Base-by-base conservation (phyloP, 1,284 basidiomycete genomes). In the Kwoniella shivajii region DNA sequence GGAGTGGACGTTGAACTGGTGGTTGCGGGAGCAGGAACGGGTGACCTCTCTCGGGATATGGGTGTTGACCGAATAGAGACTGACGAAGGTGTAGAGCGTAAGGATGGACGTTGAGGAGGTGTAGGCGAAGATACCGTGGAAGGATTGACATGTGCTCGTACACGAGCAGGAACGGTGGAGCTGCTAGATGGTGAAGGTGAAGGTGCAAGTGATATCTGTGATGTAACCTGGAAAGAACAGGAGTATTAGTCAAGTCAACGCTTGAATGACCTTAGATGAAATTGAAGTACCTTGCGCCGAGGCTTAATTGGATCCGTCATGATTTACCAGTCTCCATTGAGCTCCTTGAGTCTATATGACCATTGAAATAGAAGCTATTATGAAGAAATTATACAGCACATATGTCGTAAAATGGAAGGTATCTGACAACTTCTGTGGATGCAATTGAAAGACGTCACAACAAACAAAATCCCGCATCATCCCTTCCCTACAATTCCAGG, bases 171-270 rank as follows among this genome's bases (percentile, higher is more conserved):
- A 39, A 33, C 11, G 6, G 27, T 22, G 6, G 45, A 47, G 18
- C 31, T 47, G 30, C 31, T 34, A 20, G 45, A 0, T 24, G 45
- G 45, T 22, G 45, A 47, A n/a, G 45, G 45, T 47, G 45, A 47
- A 36, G 45, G 45, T 18, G 45, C 45, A 47, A 47, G 45, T n/a
- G 45, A 47, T 47, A 47, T 47, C 31, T 47, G 45, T 22, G 45
- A 47, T 47, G 45, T 22, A 18, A 47, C 45, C 45, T 47, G n/a
- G n/a, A n/a, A n/a, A n/a, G n/a, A n/a, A n/a, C n/a, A n/a, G n/a
- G n/a, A n/a, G 30, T 13, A 18, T 22, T 45, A 45, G 29, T 16
- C 7, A 45, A 26, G 6, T 11, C 13, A 20, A 24, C 41, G n/a
- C 9, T 29, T 31, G 26, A n/a, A 10, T 45, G 43, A 11, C 0